Conservation (phyloP, 495 filamentous ascomycete genomes). For the Xylaria nigripes region DNA sequence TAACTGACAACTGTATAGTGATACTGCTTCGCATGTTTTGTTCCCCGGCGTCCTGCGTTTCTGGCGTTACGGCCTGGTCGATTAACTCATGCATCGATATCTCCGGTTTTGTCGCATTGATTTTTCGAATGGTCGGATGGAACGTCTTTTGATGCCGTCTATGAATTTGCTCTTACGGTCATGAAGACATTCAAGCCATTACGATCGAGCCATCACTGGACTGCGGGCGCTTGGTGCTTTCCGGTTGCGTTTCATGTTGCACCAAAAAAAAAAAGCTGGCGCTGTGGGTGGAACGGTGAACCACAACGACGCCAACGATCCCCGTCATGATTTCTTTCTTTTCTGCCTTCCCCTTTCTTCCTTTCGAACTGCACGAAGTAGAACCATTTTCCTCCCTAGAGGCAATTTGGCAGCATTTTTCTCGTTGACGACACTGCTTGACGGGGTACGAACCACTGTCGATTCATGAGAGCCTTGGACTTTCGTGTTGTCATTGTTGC, state of each 20-base stretch:
- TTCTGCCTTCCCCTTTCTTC: neutral
- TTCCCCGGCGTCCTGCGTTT: slow-evolving; percentile 29
- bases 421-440: neutral
- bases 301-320: slow-evolving; percentile 6
- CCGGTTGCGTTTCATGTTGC: slow-evolving; percentile 13
- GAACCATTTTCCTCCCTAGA: neutral
- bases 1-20: slow-evolving; percentile 1
- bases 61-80: slow-evolving; percentile 28
- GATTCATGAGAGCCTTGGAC: neutral
- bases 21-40: slow-evolving; percentile 13
- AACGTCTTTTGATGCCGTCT: slow-evolving; percentile 15
- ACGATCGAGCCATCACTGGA: slow-evolving; percentile 4
- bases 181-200: slow-evolving; percentile 4
- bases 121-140: slow-evolving; percentile 13
- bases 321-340: slow-evolving; percentile 3
- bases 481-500: slow-evolving; percentile 3
- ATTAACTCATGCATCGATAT: slow-evolving; percentile 21
- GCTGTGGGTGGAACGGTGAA: slow-evolving; percentile 10
- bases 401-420: slow-evolving; percentile 10
- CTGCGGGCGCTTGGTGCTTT: neutral
- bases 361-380: slow-evolving; percentile 1
- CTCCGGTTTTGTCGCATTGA: slow-evolving; percentile 23
- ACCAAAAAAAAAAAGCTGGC: slow-evolving; percentile 15
- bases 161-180: slow-evolving; percentile 14
- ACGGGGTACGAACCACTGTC: neutral